A percentile compares a stretch with the other conserved stretches of the same genome.
Conservation (phyloP, 164 flowering plant genomes). For the Malania oleifera region DNA sequence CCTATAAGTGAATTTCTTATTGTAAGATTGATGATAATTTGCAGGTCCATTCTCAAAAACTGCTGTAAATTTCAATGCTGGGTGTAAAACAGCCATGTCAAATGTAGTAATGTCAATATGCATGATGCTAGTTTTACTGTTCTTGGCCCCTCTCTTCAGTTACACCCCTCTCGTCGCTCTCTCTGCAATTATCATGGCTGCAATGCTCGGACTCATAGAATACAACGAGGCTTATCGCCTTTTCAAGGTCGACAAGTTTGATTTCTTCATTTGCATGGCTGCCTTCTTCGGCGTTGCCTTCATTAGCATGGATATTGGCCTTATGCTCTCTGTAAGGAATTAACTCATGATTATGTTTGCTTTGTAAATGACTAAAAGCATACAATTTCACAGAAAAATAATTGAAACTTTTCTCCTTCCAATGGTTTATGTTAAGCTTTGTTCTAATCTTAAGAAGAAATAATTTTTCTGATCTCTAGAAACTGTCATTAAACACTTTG, state of each 20-base stretch:
- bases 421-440: too few species aligned
- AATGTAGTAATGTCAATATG: constrained; percentile 65
- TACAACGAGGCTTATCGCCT: constrained; percentile 48
- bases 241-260: constrained; percentile 73
- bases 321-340: constrained; percentile 60
- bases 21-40: too few species aligned
- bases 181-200: constrained; percentile 79
- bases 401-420: too few species aligned
- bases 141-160: constrained; percentile 72
- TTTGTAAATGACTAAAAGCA: too few species aligned
- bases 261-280: constrained; percentile 69
- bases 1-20: too few species aligned
- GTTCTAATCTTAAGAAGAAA: too few species aligned
- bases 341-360: too few species aligned
- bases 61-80: constrained; percentile 82
- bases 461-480: too few species aligned
- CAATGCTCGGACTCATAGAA: constrained; percentile 82
- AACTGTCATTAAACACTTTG: too few species aligned
- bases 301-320: constrained; percentile 72
- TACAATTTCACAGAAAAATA: too few species aligned
- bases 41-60: constrained; percentile 92
- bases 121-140: constrained; percentile 64
- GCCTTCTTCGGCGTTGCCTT: constrained; percentile 73
- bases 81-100: constrained; percentile 64
- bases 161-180: constrained; percentile 90